A percentile compares a stretch with the other conserved stretches of the same genome.
Conservation (phyloP, 23 red algal genomes). For the Gracilariopsis chorda region DNA sequence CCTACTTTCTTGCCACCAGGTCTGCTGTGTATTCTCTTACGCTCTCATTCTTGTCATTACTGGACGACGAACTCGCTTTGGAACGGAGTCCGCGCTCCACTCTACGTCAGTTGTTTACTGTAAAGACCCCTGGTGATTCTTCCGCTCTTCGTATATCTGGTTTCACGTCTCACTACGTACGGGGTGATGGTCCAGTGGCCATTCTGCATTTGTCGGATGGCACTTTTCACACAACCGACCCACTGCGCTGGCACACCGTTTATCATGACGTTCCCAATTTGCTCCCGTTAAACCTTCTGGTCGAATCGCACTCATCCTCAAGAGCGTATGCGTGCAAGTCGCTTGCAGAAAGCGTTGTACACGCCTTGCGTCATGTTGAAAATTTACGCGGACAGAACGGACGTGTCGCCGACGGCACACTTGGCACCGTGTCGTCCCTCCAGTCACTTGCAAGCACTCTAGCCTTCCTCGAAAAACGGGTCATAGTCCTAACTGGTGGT, state of each 20-base stretch:
- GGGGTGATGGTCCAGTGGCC: conserved; percentile 42
- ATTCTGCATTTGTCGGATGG: conserved; percentile 18
- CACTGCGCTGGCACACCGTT: conserved; percentile 35
- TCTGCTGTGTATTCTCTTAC: conserved; percentile 40
- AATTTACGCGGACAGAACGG: not conserved
- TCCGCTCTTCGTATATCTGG: not conserved
- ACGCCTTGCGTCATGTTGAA: not conserved
- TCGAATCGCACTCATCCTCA: not conserved
- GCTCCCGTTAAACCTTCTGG: not conserved
- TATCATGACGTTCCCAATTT: not conserved
- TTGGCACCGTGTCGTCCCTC: conserved; percentile 16
- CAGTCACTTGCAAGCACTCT: conserved; percentile 4
- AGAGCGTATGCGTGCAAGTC: not conserved
- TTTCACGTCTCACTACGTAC: conserved; percentile 16
- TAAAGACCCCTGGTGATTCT: not conserved
- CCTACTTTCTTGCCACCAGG: not conserved
- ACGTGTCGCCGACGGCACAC: conserved; percentile 19
- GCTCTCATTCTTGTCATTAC: conserved; percentile 45
- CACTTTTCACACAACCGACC: conserved; percentile 32
- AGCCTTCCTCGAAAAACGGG: conserved; percentile 19
- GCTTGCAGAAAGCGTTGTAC: conserved; percentile 17
- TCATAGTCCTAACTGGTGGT: conserved; percentile 4
- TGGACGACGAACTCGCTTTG: conserved; percentile 20
- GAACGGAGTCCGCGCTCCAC: not conserved
- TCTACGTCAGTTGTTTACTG: conserved; percentile 17